Evolutionary conservation across 345 rosid species (phyloP), one percentile per base, ranked within the genome.

Genomic region (Schrenkiella parvula): DNA sequence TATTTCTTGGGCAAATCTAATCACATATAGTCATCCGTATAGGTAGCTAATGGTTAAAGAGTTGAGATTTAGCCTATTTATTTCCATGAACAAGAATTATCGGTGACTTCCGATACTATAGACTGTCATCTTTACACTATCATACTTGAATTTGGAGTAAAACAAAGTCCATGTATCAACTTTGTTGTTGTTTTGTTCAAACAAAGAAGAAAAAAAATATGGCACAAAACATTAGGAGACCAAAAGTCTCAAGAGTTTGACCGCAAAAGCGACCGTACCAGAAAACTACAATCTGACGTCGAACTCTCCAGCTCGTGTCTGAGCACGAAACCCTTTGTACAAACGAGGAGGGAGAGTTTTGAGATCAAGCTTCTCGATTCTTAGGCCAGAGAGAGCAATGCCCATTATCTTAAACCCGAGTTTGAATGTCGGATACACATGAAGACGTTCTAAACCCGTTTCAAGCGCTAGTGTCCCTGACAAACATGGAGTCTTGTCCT

Each of bases 241-340:
- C n/a, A n/a, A n/a, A 51, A 58, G 46, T 8, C 32, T 9, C 50
- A 8, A 23, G 31, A 52, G 25, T 44, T 34, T 54, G 6, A 43
- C 31, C 8, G 2, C 17, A 25, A 61, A 44, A 43, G 53, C 29
- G 3, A 39, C 55, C 12, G 1, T 18, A 64, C 39, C 15, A 22
- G 38, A 22, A 60, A 32, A 48, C 84, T 82, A 89, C 39, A 92
- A 81, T 78, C 98, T 87, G 51, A 95, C 92, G 77, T 91, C 95
- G n/a, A 80, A 95, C 39, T 78, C 83, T 12, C 96, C 99, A 17
- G 92, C 89, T 38, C 82, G 81, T 21, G 97, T 95, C 53, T 84
- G 84, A 63, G 96, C 95, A 76, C 93, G 91, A 68, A 91, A 91
- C 68, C 98, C 98, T 85, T 88, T 95, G 77, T 87, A 89, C 15